Evolutionary conservation across 163 green algal genomes (phyloP).

Genomic region (Chlamydomonas reinhardtii): DNA sequence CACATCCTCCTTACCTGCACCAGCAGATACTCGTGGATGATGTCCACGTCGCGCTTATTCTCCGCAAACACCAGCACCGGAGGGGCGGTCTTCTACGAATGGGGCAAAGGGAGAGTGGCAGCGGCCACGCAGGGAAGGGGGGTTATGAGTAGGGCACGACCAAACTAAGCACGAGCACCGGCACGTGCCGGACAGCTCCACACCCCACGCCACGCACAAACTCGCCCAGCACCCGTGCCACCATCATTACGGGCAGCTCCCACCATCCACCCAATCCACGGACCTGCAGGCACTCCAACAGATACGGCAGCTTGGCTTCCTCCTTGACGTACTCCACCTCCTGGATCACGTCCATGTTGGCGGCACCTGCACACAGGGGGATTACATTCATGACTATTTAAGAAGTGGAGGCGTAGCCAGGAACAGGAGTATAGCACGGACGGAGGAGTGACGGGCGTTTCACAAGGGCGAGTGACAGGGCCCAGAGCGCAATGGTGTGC

Average conservation of each 20-base stretch:
- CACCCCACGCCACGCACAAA: too few species aligned
- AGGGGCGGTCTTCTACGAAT: constrained; percentile 94
- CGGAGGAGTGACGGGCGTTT: too few species aligned
- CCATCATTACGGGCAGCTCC: too few species aligned
- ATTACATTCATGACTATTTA: too few species aligned
- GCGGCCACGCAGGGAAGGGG: too few species aligned
- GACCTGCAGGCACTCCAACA: constrained; percentile 92
- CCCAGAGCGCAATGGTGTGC: too few species aligned
- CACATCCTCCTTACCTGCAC: constrained; percentile 80
- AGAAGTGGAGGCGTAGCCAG: too few species aligned
- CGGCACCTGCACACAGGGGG: constrained; percentile 73
- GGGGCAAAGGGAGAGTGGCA: constrained; percentile 19
- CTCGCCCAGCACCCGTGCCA: too few species aligned
- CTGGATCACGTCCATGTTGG: constrained; percentile 98
- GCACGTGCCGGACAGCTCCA: too few species aligned
- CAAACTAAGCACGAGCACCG: too few species aligned
- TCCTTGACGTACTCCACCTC: constrained; percentile 99
- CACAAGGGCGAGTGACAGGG: too few species aligned
- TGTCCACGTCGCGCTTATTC: constrained; percentile 97
- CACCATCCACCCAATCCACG: neutral
- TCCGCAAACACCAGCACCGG: constrained; percentile 98
- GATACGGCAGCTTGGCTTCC: constrained; percentile 94
- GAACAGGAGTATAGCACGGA: too few species aligned
- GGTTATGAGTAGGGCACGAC: neutral
- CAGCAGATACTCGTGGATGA: constrained; percentile 96